These are phyloP conservation scores for Gossypium rotundifolium DNA, from an alignment of 345 rosid genomes.

Conservation along the genomic window DNA sequence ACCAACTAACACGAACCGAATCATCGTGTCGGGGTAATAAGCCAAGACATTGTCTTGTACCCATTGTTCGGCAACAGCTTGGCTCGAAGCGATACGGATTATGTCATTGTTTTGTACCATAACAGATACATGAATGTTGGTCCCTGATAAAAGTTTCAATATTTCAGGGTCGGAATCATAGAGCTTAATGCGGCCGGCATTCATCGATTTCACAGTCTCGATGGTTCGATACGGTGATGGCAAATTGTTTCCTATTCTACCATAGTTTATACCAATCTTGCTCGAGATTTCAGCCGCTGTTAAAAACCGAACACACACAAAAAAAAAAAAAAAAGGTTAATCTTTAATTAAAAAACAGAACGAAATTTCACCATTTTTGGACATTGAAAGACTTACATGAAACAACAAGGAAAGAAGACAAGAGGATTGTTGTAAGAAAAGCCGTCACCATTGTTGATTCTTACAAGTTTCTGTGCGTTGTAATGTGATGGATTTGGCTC, in stretches of 20 bases:
- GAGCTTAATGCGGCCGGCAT: constrained; percentile 57
- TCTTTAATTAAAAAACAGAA: background rate
- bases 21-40: constrained; percentile 49
- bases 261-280: constrained; percentile 71
- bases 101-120: constrained; percentile 67
- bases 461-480: background rate
- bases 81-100: constrained; percentile 37
- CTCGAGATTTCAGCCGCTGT: constrained; percentile 48
- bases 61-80: constrained; percentile 58
- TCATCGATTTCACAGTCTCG: constrained; percentile 43
- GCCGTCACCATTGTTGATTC: constrained; percentile 1
- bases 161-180: constrained; percentile 66
- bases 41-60: constrained; percentile 49
- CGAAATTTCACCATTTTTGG: background rate
- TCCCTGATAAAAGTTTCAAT: constrained; percentile 44
- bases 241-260: constrained; percentile 63
- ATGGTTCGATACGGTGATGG: constrained; percentile 46
- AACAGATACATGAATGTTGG: constrained; percentile 53
- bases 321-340: background rate
- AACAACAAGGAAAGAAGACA: background rate
- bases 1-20: constrained; percentile 84
- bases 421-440: background rate
- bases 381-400: background rate
- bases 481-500: background rate
- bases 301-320: background rate